Evolutionary conservation across 108 stramenopile species (phyloP), one percentile per base, ranked within the genome.

Genomic region (Hondaea fermentalgiana): DNA sequence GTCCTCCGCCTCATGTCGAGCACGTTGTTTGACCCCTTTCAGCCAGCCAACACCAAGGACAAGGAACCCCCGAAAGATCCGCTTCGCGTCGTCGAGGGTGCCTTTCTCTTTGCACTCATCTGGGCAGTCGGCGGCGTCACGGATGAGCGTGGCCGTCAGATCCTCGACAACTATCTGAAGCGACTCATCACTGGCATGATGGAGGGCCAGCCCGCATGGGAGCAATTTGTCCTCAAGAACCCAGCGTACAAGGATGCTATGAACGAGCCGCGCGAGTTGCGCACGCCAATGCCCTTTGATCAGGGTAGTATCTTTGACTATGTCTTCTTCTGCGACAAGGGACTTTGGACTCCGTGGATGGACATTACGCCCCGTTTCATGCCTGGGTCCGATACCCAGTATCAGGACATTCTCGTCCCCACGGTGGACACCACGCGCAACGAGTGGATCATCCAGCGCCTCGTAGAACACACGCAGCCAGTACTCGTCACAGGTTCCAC

Each of bases 361-460:
- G 93, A 93, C 4, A 88, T 64, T 17, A 90, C 43, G 87, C 92
- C 44, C 4, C 88, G 59, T 43, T 94, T 93, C 87, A 57, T 57
- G 29, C 91, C 93, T 12, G 88, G 90, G 29, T 90, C 89, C 16
- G 92, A 92, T n/a, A 92, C 93, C 44, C 88, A 91, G 35, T 94
- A 92, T 59, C 90, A 93, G 44, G 87, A 87, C 57, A 93, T 94
- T 53, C 92, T 94, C 57, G 94, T 94, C 19, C 94, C 94, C 29
- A 94, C 94, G 35, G 90, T 94, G 58, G 94, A 94, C 55, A 94
- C 94, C 23, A 90, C 92, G 14, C 91, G 94, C 42, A 92, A 94
- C 60, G 93, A 94, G 72, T 93, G 89, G 76, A 88, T 94, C 47
- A 90, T 94, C 44, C 60, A 93, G 58, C 47, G 49, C 72, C 87